Evolutionary conservation across 495 filamentous ascomycete species (phyloP).

Genomic region (Oidiodendron maius): DNA sequence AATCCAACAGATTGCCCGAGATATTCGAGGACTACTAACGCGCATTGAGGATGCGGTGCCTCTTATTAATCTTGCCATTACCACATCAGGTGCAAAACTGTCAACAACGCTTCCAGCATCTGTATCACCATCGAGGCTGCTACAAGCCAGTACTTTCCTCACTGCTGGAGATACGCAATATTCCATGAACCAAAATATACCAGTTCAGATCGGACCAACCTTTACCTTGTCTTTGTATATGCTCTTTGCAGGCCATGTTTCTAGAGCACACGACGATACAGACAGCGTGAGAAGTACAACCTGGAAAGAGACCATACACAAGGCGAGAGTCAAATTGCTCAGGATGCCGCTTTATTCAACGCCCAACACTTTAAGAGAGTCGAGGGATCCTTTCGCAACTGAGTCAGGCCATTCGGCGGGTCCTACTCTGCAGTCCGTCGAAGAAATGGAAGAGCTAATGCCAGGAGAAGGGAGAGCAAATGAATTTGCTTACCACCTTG

Average conservation of each 20-base stretch:
- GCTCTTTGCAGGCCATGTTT: slow-evolving; percentile 79
- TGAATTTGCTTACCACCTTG: slow-evolving; percentile 84
- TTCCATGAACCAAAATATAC: slow-evolving; percentile 49
- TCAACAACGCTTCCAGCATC: slow-evolving; percentile 72
- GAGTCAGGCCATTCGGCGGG: not conserved
- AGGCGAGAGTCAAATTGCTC: slow-evolving; percentile 72
- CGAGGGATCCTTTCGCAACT: too few species aligned
- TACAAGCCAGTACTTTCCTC: slow-evolving; percentile 92
- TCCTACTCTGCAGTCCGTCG: slow-evolving; percentile 5
- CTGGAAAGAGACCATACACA: slow-evolving; percentile 98
- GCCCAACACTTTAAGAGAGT: not conserved
- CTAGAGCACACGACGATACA: slow-evolving; percentile 49
- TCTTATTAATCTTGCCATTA: slow-evolving; percentile 90
- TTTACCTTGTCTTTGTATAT: slow-evolving; percentile 94
- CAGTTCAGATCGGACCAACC: slow-evolving; percentile 81
- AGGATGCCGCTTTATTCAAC: slow-evolving; percentile 13
- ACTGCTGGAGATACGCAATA: slow-evolving; percentile 86
- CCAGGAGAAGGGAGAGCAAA: slow-evolving; percentile 27
- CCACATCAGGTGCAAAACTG: slow-evolving; percentile 84
- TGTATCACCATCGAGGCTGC: slow-evolving; percentile 82
- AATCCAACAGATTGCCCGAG: slow-evolving; percentile 52
- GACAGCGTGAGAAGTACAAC: slow-evolving; percentile 51
- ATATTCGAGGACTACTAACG: slow-evolving; percentile 68
- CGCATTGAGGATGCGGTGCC: slow-evolving; percentile 92
- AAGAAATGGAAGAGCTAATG: slow-evolving; percentile 3